Evolutionary conservation across 139 green algal species (phyloP), one percentile per base, ranked within the genome.

Genomic region (Tetradesmus lagerheimii): DNA sequence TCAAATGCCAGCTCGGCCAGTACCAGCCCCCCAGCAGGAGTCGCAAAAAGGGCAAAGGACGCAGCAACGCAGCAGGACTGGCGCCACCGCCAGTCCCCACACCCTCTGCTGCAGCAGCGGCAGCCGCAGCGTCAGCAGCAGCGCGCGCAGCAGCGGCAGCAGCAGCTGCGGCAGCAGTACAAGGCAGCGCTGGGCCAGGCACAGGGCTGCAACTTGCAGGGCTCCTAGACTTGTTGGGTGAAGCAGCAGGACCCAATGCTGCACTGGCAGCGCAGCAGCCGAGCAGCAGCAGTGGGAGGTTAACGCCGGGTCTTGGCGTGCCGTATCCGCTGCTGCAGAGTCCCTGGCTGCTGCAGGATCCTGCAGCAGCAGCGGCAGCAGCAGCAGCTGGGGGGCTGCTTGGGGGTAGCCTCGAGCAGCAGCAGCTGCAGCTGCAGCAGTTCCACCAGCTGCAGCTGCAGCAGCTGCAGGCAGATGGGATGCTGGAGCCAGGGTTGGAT

Each of bases 361-460:
- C 80, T 18, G 45, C 80, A 43, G 80, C 80, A 43, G 80, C 80
- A 34, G 80, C 80, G 53, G 79, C 79, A 84, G 79, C 23, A 83
- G 77, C 20, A 38, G 79, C 20, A 64, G 79, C 50, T 35, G 27
- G 9, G 20, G 39, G 57, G 57, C 57, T 71, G 57, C 57, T 71
- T 20, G 57, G 57, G 25, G 57, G 31, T 31, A 71, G 57, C 57
- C 50, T 64, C 15, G 27, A 64, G 79, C 79, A 39, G 79, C 77
- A 53, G 77, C 77, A 53, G 76, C 76, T 45, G 34, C 31, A 31
- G 77, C 77, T 31, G 57, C 57, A 31, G 57, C 57, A 71, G 57
- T 31, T 43, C 3, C 45, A 45, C 3, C n/a, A 43, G n/a, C 1
- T 74, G n/a, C 45, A 71, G 20, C 57, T 74, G n/a, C 45, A 71